Base-by-base conservation (phyloP, 1,284 basidiomycete genomes). In the Ustilago loliicola region DNA sequence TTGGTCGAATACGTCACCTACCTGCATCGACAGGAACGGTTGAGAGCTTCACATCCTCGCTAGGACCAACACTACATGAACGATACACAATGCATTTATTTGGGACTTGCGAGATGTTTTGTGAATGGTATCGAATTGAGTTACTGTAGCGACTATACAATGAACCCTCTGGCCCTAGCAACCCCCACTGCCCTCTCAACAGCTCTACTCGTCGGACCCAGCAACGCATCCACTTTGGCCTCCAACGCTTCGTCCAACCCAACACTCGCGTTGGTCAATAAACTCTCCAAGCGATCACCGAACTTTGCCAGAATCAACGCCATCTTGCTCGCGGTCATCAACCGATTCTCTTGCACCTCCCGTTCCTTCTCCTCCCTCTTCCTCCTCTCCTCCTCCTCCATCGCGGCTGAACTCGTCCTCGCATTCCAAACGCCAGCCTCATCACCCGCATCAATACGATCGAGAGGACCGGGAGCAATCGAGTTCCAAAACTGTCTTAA, bases 401-500 rank as follows among this genome's bases (percentile, higher is more conserved):
- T 32, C 21, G 34, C 25, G 1, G 25, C 17, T 29, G 48, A 15
- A 19, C 30, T 51, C 10, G 27, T 23, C 1, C 42, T 9, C 2
- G 66, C 61, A 11, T n/a, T 27, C 56, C 66, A 69, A 7, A 45
- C 54, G 2, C 21, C 45, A 1, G 9, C 27, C 2, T 19, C 30
- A 3, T 42, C 55, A n/a, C 36, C 25, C 3, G 23, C n/a, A 19
- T 57, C 50, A 23, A 11, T 7, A 7, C 11, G 19, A 0, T 76
- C 72, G 17, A 50, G 50, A 2, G 68, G 47, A 2, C 60, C 36
- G 1, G 96, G 96, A 65, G 96, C 92, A 57, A 94, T 90, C 0
- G 94, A 90, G 11, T 92, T 90, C 95, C 96, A 99, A 85, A 95
- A 98, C 85, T 98, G 96, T 11, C 96, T 91, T 11, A 99, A 89